Evolutionary conservation across 805 yeast genomes (phyloP), one percentile per base, ranked within the genome.

Genomic region (Pichia scutulata): DNA sequence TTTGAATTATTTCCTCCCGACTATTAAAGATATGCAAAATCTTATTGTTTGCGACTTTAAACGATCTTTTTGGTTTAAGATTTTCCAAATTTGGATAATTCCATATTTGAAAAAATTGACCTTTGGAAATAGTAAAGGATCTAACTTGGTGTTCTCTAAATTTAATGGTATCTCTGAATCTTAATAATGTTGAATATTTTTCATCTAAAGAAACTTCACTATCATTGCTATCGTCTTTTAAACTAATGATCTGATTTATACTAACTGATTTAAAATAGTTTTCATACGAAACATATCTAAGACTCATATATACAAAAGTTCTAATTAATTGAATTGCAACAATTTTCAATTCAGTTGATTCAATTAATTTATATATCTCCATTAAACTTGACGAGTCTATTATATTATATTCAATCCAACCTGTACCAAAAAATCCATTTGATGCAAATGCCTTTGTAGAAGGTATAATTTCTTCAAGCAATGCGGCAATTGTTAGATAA

Each of bases 391-490:
- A n/a, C 2, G 25, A 14, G 3, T 36, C 39, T 19, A 13, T 16
- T 16, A 48, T 22, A 12, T 25, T 23, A 23, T 24, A 22, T 3
- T 18, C 3, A 3, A 18, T 4, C 47, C 52, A 39, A 7, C 43
- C 48, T 10, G 48, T 24, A 2, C 57, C 55, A 3, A 41, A 21
- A 43, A 54, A 54, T 10, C 28, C 41, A 28, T 41, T 53, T 8
- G 48, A 26, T 6, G 55, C 44, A 26, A 53, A 44, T 18, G 42
- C 25, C n/a, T 47, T 16, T 12, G 43, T 43, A 7, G 46, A 44
- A 16, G 55, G 57, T 23, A 54, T 37, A 3, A 53, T 42, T 24
- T 41, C 36, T 4, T 42, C 33, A n/a, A 54, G 33, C 21, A 44
- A 13, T 26, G 16, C 16, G 4, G 41, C 52, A 10, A 49, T 24